These are phyloP conservation scores for Cryphonectria parasitica DNA, from an alignment of 2,329 filamentous ascomycete species.

Conservation along the genomic window DNA sequence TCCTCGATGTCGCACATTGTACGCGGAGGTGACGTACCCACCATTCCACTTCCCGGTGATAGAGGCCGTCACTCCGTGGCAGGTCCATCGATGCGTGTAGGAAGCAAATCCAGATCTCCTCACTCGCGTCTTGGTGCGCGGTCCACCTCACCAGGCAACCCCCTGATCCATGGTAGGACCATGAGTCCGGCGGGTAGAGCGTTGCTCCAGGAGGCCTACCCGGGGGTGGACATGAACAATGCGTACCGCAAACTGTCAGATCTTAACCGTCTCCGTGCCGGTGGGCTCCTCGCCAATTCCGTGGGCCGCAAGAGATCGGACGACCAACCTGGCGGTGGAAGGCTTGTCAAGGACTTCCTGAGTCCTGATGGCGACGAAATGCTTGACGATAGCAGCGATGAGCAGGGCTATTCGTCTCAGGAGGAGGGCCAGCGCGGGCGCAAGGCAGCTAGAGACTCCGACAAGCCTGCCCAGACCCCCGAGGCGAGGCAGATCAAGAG, in stretches of 20 bases:
- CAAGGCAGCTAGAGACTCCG: slow-evolving; percentile 52
- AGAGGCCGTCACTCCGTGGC: slow-evolving; percentile 47
- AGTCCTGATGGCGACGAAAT: slow-evolving; percentile 68
- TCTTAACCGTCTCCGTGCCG: slow-evolving; percentile 66
- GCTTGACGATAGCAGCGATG: slow-evolving; percentile 70
- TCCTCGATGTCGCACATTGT: slow-evolving; percentile 57
- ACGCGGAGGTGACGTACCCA: slow-evolving; percentile 54
- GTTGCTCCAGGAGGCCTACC: slow-evolving; percentile 60
- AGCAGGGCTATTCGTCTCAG: slow-evolving; percentile 61
- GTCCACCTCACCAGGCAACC: slow-evolving; percentile 51
- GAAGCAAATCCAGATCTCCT: slow-evolving; percentile 59
- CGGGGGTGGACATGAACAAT: slow-evolving; percentile 67
- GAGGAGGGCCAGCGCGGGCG: slow-evolving; percentile 69
- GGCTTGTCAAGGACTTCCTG: slow-evolving; percentile 70
- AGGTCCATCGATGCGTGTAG: slow-evolving; percentile 39
- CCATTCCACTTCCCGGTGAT: slow-evolving; percentile 50
- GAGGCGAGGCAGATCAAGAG: slow-evolving; percentile 55
- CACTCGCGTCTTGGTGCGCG: slow-evolving; percentile 53
- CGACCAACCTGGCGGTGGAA: slow-evolving; percentile 49
- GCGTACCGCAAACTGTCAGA: slow-evolving; percentile 75
- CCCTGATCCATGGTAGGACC: slow-evolving; percentile 38
- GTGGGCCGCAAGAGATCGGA: slow-evolving; percentile 60
- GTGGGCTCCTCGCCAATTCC: slow-evolving; percentile 65
- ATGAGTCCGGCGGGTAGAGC: slow-evolving; percentile 45
- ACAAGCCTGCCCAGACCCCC: slow-evolving; percentile 33